phyloP scores from a whole-genome alignment of 441 rosid genomes.

The Aleurites moluccanus region DNA sequence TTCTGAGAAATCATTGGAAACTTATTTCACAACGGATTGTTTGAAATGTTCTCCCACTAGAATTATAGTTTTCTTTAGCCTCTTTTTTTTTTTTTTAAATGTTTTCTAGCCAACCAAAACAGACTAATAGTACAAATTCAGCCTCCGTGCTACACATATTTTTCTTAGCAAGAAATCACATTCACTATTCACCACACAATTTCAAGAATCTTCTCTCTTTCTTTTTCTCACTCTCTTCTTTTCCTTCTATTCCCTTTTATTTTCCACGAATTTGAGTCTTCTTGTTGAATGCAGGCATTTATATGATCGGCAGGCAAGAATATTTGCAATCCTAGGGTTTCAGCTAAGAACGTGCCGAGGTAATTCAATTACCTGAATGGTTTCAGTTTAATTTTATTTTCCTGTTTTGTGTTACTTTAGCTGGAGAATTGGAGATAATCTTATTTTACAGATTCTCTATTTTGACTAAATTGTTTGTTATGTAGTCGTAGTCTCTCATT shows the following conservation, averaged over 20 bases:
- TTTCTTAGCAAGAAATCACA: not conserved
- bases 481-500: not conserved
- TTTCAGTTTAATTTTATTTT: not conserved
- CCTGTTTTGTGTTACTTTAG: not conserved
- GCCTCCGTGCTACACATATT: not conserved
- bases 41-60: not conserved
- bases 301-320: not conserved
- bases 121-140: not conserved
- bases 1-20: not conserved
- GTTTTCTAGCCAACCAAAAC: not conserved
- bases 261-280: not conserved
- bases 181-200: not conserved
- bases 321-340: not conserved
- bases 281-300: not conserved
- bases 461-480: not conserved
- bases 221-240: not conserved
- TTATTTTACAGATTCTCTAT: not conserved
- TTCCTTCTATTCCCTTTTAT: not conserved
- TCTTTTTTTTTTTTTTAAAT: not conserved
- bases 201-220: not conserved
- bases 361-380: not conserved
- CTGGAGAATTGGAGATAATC: not conserved
- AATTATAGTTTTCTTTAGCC: not conserved
- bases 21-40: not conserved
- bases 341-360: not conserved